Conservation (phyloP, 495 filamentous ascomycete genomes). For the Penicillium goetzii region DNA sequence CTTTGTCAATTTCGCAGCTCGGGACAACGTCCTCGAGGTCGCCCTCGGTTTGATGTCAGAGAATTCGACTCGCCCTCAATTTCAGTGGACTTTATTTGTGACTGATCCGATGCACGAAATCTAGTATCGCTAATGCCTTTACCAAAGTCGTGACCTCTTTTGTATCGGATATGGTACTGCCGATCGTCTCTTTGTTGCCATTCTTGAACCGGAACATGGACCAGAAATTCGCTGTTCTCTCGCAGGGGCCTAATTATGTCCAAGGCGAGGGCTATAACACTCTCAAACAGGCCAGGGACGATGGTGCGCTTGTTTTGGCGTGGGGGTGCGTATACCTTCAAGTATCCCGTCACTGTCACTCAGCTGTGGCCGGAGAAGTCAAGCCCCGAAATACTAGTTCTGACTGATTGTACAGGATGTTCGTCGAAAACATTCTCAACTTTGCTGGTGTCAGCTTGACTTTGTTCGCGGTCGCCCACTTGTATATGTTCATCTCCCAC, state of each 20-base stretch:
- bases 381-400: neutral
- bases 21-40: conserved; percentile 76
- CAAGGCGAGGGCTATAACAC: conserved; percentile 65
- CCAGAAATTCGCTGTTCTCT: conserved; percentile 73
- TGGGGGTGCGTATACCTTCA: conserved; percentile 58
- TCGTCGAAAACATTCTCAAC: conserved; percentile 67
- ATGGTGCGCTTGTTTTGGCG: conserved; percentile 72
- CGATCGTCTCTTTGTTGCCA: conserved; percentile 68
- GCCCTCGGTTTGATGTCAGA: conserved; percentile 74
- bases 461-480: conserved; percentile 66
- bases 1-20: conserved; percentile 72
- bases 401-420: conserved; percentile 48
- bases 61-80: neutral
- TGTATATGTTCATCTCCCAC: conserved; percentile 62
- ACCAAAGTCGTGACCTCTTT: conserved; percentile 73
- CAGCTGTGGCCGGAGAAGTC: neutral
- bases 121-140: conserved; percentile 72
- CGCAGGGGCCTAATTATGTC: conserved; percentile 54
- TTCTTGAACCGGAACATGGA: conserved; percentile 73
- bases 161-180: conserved; percentile 70
- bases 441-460: conserved; percentile 68
- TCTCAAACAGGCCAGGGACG: conserved; percentile 64
- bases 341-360: too few species aligned
- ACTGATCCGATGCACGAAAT: neutral
- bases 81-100: neutral